Evolutionary conservation across 768 basidiomycete species (phyloP).

Genomic region (Kockovaella imperatae): DNA sequence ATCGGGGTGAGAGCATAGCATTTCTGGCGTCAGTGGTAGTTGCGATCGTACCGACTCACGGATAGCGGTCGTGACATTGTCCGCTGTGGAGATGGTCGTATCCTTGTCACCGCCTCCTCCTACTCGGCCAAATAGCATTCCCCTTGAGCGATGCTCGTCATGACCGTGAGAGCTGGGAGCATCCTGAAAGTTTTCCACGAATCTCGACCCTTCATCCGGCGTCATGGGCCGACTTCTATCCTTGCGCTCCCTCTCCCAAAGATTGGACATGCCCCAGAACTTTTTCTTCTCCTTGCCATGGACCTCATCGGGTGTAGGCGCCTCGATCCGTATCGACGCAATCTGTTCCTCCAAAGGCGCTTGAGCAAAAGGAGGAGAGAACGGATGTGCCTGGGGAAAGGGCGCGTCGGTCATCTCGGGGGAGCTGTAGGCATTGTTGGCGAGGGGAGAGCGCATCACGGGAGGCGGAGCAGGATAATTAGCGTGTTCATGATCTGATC

Average conservation of each 20-base stretch:
- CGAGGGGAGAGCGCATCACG: not conserved
- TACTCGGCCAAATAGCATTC: conserved; percentile 27
- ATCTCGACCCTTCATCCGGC: not conserved
- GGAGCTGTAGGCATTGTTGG: not conserved
- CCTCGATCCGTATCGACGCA: not conserved
- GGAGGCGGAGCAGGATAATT: not conserved
- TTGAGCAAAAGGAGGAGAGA: not conserved
- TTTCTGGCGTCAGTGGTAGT: conserved; percentile 4
- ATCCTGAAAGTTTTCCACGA: no score
- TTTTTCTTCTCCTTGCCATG: conserved; percentile 29
- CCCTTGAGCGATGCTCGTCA: conserved; percentile 6
- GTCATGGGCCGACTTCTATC: not conserved
- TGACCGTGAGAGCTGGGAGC: not conserved
- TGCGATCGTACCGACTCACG: conserved; percentile 18
- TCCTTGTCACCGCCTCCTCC: conserved; percentile 5
- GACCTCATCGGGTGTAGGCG: conserved; percentile 1
- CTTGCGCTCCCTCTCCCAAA: conserved; percentile 13
- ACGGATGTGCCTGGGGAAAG: not conserved
- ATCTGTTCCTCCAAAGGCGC: not conserved
- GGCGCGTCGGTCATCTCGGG: not conserved
- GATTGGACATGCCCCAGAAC: conserved; percentile 30
- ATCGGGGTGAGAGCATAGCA: conserved; percentile 23
- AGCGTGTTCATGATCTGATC: conserved; percentile 10
- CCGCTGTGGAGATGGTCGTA: conserved; percentile 4
- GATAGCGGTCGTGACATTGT: conserved; percentile 29